These are phyloP conservation scores for Trifolium dubium DNA, from an alignment of 306 rosid species.

Conservation along the genomic window DNA sequence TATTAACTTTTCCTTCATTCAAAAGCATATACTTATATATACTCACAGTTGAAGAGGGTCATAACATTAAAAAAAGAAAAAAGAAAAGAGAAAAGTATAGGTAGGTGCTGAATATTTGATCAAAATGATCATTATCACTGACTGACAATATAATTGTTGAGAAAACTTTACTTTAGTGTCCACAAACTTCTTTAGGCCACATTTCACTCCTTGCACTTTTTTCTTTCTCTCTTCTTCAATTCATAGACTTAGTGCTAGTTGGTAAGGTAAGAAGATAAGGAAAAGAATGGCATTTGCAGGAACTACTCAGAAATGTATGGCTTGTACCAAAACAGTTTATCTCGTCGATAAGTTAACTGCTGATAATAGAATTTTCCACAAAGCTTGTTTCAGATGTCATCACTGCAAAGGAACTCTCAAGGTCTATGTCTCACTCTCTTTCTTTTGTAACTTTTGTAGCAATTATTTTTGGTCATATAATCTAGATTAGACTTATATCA, in stretches of 20 bases:
- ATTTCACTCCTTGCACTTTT: conserved; percentile 36
- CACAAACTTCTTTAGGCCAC: conserved; percentile 48
- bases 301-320: conserved; percentile 99
- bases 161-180: conserved; percentile 52
- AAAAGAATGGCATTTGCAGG: conserved; percentile 93
- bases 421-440: conserved; percentile 49
- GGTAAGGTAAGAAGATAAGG: conserved; percentile 32
- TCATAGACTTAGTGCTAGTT: conserved; percentile 7
- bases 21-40: conserved; percentile 33
- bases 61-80: conserved; percentile 25
- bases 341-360: conserved; percentile 96
- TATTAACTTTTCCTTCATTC: conserved; percentile 31
- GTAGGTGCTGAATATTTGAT: conserved; percentile 64
- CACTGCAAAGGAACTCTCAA: conserved; percentile 99
- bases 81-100: conserved; percentile 47
- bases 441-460: neutral
- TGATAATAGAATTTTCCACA: conserved; percentile 89
- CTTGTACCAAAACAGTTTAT: conserved; percentile 95
- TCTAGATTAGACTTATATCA: conserved; percentile 35
- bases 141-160: conserved; percentile 55
- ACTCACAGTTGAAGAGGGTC: conserved; percentile 20
- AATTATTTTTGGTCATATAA: conserved; percentile 18
- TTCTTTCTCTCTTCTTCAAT: conserved; percentile 29
- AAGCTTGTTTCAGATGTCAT: conserved; percentile 97
- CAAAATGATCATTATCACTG: conserved; percentile 60